Evolutionary conservation across 768 basidiomycete genomes (phyloP).

Genomic region (Kwoniella botswanensis): DNA sequence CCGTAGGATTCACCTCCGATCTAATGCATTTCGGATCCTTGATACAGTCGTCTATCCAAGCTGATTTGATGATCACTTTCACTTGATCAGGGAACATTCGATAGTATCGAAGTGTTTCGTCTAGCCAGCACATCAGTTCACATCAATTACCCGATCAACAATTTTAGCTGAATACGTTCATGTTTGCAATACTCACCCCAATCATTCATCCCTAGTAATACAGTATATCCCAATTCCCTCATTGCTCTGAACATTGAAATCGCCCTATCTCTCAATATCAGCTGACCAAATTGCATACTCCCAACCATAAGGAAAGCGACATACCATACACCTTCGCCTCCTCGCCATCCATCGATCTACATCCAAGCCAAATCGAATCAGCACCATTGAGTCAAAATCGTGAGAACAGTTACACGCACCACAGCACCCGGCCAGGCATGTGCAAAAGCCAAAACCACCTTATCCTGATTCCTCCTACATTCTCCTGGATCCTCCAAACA

Average conservation of each 20-base stretch:
- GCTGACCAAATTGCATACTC: no score
- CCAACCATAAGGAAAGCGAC: no score
- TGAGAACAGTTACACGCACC: neutral
- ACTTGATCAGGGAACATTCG: slow-evolving; percentile 13
- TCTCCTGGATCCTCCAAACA: neutral
- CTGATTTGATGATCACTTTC: slow-evolving; percentile 14
- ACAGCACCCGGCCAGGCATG: slow-evolving; percentile 1
- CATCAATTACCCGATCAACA: no score
- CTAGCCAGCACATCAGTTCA: neutral
- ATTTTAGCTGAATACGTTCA: no score
- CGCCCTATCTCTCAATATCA: neutral
- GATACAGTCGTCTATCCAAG: slow-evolving; percentile 13
- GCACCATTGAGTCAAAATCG: neutral
- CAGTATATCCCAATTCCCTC: slow-evolving; percentile 9
- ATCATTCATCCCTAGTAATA: slow-evolving; percentile 9
- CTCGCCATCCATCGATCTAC: slow-evolving; percentile 12
- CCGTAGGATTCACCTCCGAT: slow-evolving; percentile 1
- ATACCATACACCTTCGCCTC: slow-evolving; percentile 11
- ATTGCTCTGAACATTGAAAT: slow-evolving; percentile 12
- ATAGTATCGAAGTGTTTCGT: slow-evolving; percentile 6
- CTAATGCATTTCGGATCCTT: slow-evolving; percentile 5
- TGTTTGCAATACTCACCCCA: slow-evolving; percentile 10
- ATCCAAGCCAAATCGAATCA: neutral
- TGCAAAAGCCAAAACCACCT: slow-evolving; percentile 8
- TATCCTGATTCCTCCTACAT: slow-evolving; percentile 7